Evolutionary conservation across 108 stramenopile genomes (phyloP).

Genomic region (Discostella stelligeroides): DNA sequence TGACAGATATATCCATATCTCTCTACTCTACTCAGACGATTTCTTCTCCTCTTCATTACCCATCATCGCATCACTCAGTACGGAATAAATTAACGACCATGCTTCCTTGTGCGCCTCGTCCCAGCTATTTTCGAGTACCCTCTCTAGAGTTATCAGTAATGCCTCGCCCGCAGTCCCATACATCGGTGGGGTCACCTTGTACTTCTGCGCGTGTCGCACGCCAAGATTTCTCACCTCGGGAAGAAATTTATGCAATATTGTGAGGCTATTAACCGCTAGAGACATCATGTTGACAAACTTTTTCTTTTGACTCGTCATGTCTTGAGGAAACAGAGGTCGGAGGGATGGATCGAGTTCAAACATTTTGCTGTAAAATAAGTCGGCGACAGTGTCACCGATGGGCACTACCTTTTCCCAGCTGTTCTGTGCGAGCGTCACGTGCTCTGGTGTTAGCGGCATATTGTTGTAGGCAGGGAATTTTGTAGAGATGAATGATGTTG

Average conservation of each 20-base stretch:
- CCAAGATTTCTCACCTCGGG: constrained; percentile 33
- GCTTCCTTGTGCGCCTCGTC: constrained; percentile 41
- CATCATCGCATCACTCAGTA: constrained; percentile 33
- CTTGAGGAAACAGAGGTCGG: constrained; percentile 36
- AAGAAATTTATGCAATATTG: constrained; percentile 23
- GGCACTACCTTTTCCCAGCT: constrained; percentile 43
- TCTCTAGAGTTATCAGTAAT: constrained; percentile 34
- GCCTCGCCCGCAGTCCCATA: constrained; percentile 34
- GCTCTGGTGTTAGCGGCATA: constrained; percentile 1
- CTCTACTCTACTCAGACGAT: neutral
- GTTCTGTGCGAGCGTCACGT: constrained; percentile 22
- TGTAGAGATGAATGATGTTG: too few relatives aligned
- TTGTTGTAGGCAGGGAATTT: neutral
- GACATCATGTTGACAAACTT: constrained; percentile 33
- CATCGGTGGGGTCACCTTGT: constrained; percentile 36
- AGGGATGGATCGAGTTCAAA: constrained; percentile 29
- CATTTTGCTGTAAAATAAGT: constrained; percentile 34
- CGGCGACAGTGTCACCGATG: constrained; percentile 28
- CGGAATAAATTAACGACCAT: constrained; percentile 30
- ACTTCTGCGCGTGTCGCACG: constrained; percentile 15
- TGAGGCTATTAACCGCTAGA: constrained; percentile 33
- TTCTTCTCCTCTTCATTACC: constrained; percentile 2
- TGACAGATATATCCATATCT: too few relatives aligned
- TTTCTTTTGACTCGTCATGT: constrained; percentile 34
- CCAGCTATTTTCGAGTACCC: constrained; percentile 32